Percentiles rank a stretch among this genome's conserved stretches.
Conservation (phyloP, 1,284 basidiomycete species). For the Naganishia sp. region DNA sequence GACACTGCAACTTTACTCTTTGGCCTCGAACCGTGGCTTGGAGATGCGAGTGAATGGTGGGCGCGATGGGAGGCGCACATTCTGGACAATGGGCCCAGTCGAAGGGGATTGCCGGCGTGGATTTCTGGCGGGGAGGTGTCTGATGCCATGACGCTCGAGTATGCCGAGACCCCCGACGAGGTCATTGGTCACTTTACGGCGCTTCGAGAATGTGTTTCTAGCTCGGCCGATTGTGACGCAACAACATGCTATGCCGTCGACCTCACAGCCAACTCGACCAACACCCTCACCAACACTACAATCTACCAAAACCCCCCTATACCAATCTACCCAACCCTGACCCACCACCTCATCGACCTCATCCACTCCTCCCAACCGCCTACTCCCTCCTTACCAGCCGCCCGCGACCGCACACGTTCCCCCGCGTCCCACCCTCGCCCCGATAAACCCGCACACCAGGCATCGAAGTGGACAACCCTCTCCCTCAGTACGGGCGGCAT, state of each 20-base stretch:
- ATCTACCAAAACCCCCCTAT: neutral
- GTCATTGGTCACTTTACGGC: no score
- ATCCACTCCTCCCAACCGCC: neutral
- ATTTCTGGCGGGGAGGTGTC: neutral
- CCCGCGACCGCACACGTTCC: neutral
- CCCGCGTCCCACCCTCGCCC: neutral
- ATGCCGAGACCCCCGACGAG: neutral
- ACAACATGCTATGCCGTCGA: neutral
- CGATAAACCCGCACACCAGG: neutral
- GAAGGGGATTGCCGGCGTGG: neutral
- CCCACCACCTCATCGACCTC: conserved; percentile 5
- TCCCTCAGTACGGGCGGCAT: neutral
- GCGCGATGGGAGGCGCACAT: neutral
- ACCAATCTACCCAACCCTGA: neutral
- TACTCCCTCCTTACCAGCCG: neutral
- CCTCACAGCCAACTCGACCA: neutral
- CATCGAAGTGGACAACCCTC: neutral
- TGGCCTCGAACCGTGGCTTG: neutral
- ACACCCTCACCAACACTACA: neutral
- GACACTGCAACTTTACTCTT: neutral
- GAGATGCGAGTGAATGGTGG: neutral
- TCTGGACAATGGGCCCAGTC: neutral
- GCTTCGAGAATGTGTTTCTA: neutral
- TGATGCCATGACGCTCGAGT: neutral
- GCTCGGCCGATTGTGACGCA: neutral